A percentile compares a stretch with the other conserved stretches of the same genome.
Conservation (phyloP, 371 early-diverging fungal genomes). For the Saksenaea oblongispora region DNA sequence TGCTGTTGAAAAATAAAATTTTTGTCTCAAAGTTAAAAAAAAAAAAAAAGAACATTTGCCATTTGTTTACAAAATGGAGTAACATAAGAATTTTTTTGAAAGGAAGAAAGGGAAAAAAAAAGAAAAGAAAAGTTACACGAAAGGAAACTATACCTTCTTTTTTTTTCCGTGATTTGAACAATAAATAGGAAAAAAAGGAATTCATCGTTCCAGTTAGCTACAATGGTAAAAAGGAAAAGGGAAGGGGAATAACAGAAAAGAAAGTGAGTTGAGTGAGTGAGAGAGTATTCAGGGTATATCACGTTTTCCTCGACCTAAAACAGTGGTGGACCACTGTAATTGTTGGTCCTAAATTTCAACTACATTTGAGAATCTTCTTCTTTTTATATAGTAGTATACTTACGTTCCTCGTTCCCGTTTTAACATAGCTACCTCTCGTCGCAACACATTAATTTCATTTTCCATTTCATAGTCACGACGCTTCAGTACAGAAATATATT, state of each 20-base stretch:
- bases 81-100: too few relatives aligned
- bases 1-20: conserved; percentile 5
- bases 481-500: conserved; percentile 50
- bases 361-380: too few relatives aligned
- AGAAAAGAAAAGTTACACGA: not conserved
- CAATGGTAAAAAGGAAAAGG: not conserved
- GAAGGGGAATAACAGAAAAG: not conserved
- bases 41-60: not conserved
- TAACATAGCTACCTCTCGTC: conserved; percentile 39
- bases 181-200: not conserved
- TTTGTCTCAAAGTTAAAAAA: not conserved
- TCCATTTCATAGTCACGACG: conserved; percentile 54
- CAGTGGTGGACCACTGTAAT: not conserved
- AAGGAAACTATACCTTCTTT: conserved; percentile 2
- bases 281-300: conserved; percentile 1
- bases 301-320: not conserved
- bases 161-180: conserved; percentile 1
- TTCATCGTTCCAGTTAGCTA: not conserved
- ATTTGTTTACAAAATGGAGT: too few relatives aligned
- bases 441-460: conserved; percentile 44
- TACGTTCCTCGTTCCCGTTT: conserved; percentile 35
- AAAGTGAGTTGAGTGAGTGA: not conserved
- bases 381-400: too few relatives aligned
- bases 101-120: not conserved
- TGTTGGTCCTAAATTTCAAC: not conserved